A percentile compares a stretch with the other conserved stretches of the same genome.
Conservation (phyloP, 192 early-diverging fungal species). For the Lunasporangiospora selenospora region DNA sequence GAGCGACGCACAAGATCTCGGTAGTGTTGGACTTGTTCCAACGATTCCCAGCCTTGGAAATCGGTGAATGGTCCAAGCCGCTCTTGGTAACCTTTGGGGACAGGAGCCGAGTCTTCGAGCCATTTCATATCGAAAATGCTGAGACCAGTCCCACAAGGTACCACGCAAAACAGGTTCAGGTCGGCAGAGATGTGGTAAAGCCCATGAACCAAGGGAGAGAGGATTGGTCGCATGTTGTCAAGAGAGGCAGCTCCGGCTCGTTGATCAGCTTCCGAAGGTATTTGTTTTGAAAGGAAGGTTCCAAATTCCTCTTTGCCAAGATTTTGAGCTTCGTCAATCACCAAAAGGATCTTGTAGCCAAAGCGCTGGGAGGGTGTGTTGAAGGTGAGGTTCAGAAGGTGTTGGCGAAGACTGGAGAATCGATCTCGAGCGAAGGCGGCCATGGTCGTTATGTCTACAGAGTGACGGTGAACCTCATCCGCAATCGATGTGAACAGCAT, state of each 20-base stretch:
- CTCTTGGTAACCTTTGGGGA: conserved; percentile 3
- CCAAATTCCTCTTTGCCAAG: conserved; percentile 18
- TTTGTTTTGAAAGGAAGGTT: conserved; percentile 8
- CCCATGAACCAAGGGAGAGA: conserved; percentile 22
- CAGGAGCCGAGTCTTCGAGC: conserved; percentile 28
- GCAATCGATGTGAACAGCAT: conserved; percentile 9
- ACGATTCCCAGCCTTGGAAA: conserved; percentile 25
- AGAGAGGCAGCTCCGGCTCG: background rate
- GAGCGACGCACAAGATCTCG: conserved; percentile 23
- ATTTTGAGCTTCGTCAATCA: conserved; percentile 40
- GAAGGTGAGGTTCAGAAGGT: conserved; percentile 8
- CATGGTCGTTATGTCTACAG: conserved; percentile 1
- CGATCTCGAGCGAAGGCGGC: background rate
- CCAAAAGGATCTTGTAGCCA: conserved; percentile 23
- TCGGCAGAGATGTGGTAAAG: conserved; percentile 13
- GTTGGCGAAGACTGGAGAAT: conserved; percentile 17
- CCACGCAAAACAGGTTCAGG: background rate
- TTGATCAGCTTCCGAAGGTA: background rate
- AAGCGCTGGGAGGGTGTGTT: conserved; percentile 6
- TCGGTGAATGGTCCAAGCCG: conserved; percentile 25
- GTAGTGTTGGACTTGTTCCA: conserved; percentile 23
- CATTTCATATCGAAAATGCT: conserved; percentile 17
- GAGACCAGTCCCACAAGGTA: conserved; percentile 30
- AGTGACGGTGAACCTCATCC: background rate
- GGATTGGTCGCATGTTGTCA: conserved; percentile 17